Evolutionary conservation across 371 early-diverging fungal species (phyloP).

Genomic region (Mucor saturninus): DNA sequence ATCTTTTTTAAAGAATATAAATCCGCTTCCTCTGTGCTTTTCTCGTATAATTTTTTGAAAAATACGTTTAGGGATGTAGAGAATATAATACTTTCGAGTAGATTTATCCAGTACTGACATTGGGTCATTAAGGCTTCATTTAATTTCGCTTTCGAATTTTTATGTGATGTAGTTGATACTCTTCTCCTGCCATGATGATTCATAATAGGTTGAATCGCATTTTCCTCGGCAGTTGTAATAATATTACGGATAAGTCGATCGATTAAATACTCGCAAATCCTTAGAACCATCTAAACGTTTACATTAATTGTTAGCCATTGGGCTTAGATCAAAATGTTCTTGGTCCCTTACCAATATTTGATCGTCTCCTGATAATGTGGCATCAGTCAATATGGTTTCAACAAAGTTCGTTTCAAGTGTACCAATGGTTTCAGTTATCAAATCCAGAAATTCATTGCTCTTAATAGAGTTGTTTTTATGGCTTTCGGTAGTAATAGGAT

Average conservation of each 20-base stretch:
- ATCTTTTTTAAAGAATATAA: neutral
- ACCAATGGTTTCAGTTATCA: conserved; percentile 14
- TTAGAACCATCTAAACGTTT: conserved; percentile 18
- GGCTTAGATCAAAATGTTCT: neutral
- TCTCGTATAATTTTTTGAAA: neutral
- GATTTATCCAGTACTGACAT: conserved; percentile 9
- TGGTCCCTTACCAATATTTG: neutral
- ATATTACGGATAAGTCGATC: conserved; percentile 30
- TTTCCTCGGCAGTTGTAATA: conserved; percentile 15
- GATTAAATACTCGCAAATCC: conserved; percentile 36
- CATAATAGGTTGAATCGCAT: neutral
- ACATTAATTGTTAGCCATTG: neutral
- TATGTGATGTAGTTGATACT: conserved; percentile 10
- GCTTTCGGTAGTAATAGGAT: neutral
- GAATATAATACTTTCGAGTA: conserved; percentile 10
- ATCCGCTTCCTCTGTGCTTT: neutral
- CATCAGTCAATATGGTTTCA: conserved; percentile 4
- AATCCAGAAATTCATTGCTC: conserved; percentile 10
- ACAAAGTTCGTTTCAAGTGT: conserved; percentile 13
- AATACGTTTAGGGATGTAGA: neutral
- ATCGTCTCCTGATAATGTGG: neutral
- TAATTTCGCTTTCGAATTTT: conserved; percentile 17
- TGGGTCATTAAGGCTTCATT: conserved; percentile 14
- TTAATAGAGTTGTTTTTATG: neutral
- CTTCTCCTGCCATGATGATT: conserved; percentile 6